Percentiles rank a stretch among this genome's conserved stretches.
Conservation (phyloP, 2,329 filamentous ascomycete species). For the Didymella keratinophila region DNA sequence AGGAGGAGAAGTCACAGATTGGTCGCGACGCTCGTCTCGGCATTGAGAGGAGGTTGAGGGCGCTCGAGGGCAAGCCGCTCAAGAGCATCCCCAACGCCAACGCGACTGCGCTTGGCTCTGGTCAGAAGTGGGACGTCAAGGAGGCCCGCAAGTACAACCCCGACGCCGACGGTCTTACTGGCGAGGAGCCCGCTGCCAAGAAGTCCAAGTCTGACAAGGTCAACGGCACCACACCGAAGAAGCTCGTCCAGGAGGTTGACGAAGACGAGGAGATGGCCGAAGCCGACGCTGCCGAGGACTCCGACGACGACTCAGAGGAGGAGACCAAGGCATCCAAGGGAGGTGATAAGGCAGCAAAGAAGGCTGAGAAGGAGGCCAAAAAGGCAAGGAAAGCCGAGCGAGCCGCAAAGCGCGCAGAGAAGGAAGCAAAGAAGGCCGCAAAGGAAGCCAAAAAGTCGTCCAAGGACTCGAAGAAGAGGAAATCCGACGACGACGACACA, state of each 20-base stretch:
- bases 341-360: conserved; percentile 52
- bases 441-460: conserved; percentile 65
- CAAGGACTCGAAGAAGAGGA: conserved; percentile 60
- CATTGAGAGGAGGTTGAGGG: conserved; percentile 78
- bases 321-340: conserved; percentile 43
- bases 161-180: conserved; percentile 85
- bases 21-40: conserved; percentile 76
- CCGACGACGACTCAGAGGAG: conserved; percentile 45
- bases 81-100: conserved; percentile 74
- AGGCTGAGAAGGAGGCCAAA: conserved; percentile 55
- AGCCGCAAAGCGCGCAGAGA: conserved; percentile 49
- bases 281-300: conserved; percentile 43
- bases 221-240: conserved; percentile 52
- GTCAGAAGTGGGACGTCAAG: conserved; percentile 87
- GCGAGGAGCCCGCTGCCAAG: conserved; percentile 69
- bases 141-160: conserved; percentile 93
- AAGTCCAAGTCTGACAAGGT: conserved; percentile 57
- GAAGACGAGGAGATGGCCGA: conserved; percentile 53
- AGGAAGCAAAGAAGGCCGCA: conserved; percentile 61
- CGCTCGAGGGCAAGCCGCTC: conserved; percentile 88
- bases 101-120: conserved; percentile 51
- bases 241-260: conserved; percentile 60
- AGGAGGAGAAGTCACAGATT: conserved; percentile 86
- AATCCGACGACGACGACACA: conserved; percentile 57
- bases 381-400: conserved; percentile 52